Evolutionary conservation across 2,329 filamentous ascomycete species (phyloP).

Genomic region (Stagonosporopsis chrysanthemi): DNA sequence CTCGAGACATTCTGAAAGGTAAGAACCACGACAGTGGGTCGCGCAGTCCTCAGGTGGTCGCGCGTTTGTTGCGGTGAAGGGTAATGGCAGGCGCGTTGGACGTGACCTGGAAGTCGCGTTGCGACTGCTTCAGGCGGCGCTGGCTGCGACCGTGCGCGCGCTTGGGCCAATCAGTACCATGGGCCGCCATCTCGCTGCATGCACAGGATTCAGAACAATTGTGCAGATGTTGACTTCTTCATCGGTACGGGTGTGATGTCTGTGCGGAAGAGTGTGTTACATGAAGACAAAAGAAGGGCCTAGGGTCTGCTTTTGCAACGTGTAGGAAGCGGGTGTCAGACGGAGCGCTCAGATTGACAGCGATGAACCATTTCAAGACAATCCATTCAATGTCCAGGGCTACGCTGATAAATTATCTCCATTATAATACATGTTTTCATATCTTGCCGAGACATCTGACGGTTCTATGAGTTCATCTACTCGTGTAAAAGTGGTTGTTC

Average conservation of each 20-base stretch:
- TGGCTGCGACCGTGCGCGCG: conserved; percentile 25
- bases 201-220: too few species aligned
- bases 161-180: conserved; percentile 8
- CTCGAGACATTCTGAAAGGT: conserved; percentile 42
- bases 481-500: conserved; percentile 1
- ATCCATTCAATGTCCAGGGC: background rate
- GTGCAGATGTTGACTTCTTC: background rate
- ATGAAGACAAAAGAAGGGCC: background rate
- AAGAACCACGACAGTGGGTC: conserved; percentile 25
- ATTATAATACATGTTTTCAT: background rate
- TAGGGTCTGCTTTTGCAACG: background rate
- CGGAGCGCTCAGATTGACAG: background rate
- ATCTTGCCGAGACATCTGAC: background rate
- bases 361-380: background rate
- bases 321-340: background rate
- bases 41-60: conserved; percentile 24
- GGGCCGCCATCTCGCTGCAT: background rate
- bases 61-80: conserved; percentile 35
- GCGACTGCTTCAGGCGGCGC: conserved; percentile 10
- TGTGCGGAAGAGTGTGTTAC: too few species aligned
- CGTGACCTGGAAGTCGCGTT: conserved; percentile 33
- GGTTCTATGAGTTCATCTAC: background rate
- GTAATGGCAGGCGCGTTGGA: conserved; percentile 35
- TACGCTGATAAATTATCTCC: background rate
- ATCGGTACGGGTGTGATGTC: too few species aligned